phyloP scores from a whole-genome alignment of 179 eudicot species.

The Amaranthus tricolor region DNA sequence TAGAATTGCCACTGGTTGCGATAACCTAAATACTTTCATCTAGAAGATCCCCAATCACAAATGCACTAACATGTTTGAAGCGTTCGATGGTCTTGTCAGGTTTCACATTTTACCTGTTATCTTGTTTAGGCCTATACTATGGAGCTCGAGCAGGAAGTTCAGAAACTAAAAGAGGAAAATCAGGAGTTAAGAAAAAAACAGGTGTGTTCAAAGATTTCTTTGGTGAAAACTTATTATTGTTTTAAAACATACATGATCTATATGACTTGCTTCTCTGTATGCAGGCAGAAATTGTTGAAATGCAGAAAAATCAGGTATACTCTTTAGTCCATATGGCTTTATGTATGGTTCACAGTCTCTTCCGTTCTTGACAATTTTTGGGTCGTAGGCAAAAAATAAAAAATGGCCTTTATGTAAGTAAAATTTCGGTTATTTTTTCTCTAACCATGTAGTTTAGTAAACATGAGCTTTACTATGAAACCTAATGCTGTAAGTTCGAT shows the following conservation, averaged over 20 bases:
- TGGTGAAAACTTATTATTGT: background rate
- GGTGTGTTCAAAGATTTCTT: conserved; percentile 27
- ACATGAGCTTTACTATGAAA: too few relatives aligned
- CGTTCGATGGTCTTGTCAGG: background rate
- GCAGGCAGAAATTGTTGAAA: conserved; percentile 69
- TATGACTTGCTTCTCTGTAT: conserved; percentile 13
- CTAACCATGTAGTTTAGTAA: too few relatives aligned
- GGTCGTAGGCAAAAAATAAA: too few relatives aligned
- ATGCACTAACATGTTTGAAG: too few relatives aligned
- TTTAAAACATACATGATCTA: background rate
- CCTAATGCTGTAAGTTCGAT: too few relatives aligned
- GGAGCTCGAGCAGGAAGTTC: conserved; percentile 81
- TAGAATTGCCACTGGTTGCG: too few relatives aligned
- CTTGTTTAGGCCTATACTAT: conserved; percentile 68
- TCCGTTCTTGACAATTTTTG: too few relatives aligned
- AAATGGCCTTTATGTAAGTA: too few relatives aligned
- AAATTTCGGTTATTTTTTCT: too few relatives aligned
- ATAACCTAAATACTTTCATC: too few relatives aligned
- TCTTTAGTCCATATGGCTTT: background rate
- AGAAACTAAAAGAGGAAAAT: conserved; percentile 70
- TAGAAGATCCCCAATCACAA: too few relatives aligned
- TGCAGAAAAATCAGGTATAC: conserved; percentile 81
- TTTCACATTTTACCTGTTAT: background rate
- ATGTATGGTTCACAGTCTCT: too few relatives aligned
- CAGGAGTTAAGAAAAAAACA: conserved; percentile 60